Evolutionary conservation across 106 monocot genomes (phyloP).

Genomic region (Apostasia shenzhenica): DNA sequence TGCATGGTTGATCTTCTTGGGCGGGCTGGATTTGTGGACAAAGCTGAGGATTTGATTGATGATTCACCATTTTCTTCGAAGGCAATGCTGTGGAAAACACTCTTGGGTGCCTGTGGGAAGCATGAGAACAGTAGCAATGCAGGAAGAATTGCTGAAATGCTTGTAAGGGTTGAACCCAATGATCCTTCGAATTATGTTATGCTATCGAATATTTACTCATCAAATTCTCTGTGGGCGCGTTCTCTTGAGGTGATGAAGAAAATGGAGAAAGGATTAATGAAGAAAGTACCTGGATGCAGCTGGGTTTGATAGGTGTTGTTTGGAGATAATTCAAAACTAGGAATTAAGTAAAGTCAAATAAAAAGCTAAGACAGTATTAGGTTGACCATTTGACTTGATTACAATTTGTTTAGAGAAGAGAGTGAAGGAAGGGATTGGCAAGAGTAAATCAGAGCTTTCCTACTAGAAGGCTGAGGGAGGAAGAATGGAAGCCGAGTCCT

Average conservation of each 20-base stretch:
- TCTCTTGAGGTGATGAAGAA: slow-evolving; percentile 21
- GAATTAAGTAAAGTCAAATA: no score
- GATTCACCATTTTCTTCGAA: slow-evolving; percentile 15
- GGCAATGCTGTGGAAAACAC: slow-evolving; percentile 16
- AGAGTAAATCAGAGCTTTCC: no score
- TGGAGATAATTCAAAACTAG: no score
- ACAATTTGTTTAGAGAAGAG: no score
- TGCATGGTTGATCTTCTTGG: slow-evolving; percentile 33
- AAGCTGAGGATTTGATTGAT: slow-evolving; percentile 23
- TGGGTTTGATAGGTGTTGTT: neutral
- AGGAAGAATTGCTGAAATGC: slow-evolving; percentile 9
- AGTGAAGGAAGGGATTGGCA: no score
- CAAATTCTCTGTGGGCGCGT: slow-evolving; percentile 19
- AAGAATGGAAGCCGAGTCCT: no score
- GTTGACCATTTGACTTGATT: no score
- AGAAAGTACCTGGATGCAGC: slow-evolving; percentile 21
- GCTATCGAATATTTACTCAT: slow-evolving; percentile 19
- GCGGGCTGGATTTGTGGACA: slow-evolving; percentile 14
- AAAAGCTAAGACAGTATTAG: no score
- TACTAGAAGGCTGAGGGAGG: no score
- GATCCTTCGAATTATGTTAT: slow-evolving; percentile 20
- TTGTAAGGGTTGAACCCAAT: slow-evolving; percentile 15
- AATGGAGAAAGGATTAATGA: slow-evolving; percentile 9
- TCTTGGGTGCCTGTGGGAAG: slow-evolving; percentile 21
- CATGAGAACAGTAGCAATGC: slow-evolving; percentile 19